Base-by-base conservation (phyloP, 768 basidiomycete species). In the Macrolepiota dolichaula region DNA sequence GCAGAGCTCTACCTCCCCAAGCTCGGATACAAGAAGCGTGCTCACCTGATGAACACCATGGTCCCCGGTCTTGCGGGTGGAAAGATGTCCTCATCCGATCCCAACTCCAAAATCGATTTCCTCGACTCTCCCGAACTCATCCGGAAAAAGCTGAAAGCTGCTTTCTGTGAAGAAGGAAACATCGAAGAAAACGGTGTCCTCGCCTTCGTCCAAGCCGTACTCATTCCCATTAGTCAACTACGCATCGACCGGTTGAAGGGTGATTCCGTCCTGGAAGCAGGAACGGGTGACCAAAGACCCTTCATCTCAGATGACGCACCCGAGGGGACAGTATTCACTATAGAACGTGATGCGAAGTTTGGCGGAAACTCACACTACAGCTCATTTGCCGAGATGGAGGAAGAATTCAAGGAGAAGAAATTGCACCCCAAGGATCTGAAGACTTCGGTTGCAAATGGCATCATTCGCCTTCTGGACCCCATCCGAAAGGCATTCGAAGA, bases 1-100 rank as follows among this genome's bases (percentile, higher is more conserved):
- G 96, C 97, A 6, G 96, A 98, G 71, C 84, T 91, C 68, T 96
- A 95, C 83, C 89, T 99, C 55, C 97, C 97, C 3, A 82, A 85
- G 63, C 82, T 98, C 35, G 97, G 96, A 37, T 98, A 98, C 78
- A 76, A 79, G 55, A 98, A 97, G 74, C 93, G 96, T 36, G 92
- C 96, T 0, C 97, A 99, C 72, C 81, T 99, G 49, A 99, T 99
- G 97, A 99, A 98, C 75, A 79, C 85, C 36, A 98, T 98, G 96
- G 94, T 98, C 0, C 95, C 96, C 32, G 95, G 96, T 47, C 81
- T 97, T 36, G 87, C 88, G 46, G 96, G 96, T 35, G 92, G 94
- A 17, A 99, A 99, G 72, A 98, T 99, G 97, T 97, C 95, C 15
- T 89, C 95, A 1, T 98, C 96, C 0, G 96, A 98, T 67, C 94